Conservation (phyloP, 257 asterid genomes). For the Misopates orontium region DNA sequence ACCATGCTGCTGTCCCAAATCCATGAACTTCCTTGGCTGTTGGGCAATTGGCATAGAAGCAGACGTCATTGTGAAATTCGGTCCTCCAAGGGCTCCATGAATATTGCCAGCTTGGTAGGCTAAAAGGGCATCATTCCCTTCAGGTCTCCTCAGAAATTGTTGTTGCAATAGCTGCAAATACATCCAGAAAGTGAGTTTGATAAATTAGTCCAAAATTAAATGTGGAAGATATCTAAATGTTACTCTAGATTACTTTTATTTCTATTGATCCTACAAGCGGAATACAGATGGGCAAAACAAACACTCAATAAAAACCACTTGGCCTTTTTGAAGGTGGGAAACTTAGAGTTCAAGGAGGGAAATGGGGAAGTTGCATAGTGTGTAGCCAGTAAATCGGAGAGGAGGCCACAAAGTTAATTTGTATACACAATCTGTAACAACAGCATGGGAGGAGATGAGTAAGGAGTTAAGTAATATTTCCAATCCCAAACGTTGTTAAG, state of each 20-base stretch:
- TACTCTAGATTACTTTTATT: neutral
- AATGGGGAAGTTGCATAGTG: neutral
- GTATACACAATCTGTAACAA: neutral
- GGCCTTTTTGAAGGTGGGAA: neutral
- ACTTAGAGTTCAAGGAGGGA: neutral
- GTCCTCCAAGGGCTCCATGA: slow-evolving; percentile 66
- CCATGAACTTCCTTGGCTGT: slow-evolving; percentile 73
- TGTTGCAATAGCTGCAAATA: slow-evolving; percentile 66
- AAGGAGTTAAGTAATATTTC: no score
- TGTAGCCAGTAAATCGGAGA: neutral
- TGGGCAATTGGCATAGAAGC: slow-evolving; percentile 77
- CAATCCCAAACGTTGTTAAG: no score
- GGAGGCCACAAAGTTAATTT: neutral
- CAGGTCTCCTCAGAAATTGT: slow-evolving; percentile 82
- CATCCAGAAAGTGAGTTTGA: slow-evolving; percentile 20
- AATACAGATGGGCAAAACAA: neutral
- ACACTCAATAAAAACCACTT: neutral
- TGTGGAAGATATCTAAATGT: no score
- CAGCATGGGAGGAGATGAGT: slow-evolving; percentile 10
- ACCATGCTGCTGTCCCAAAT: slow-evolving; percentile 54
- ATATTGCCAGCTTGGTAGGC: slow-evolving; percentile 75
- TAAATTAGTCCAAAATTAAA: no score
- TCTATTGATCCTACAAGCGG: neutral
- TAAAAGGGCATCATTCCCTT: slow-evolving; percentile 71
- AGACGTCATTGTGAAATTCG: slow-evolving; percentile 61